Percentiles rank a stretch among this genome's conserved stretches.
Conservation (phyloP, 805 yeast species). For the Sungouiozyma ichnusensis region DNA sequence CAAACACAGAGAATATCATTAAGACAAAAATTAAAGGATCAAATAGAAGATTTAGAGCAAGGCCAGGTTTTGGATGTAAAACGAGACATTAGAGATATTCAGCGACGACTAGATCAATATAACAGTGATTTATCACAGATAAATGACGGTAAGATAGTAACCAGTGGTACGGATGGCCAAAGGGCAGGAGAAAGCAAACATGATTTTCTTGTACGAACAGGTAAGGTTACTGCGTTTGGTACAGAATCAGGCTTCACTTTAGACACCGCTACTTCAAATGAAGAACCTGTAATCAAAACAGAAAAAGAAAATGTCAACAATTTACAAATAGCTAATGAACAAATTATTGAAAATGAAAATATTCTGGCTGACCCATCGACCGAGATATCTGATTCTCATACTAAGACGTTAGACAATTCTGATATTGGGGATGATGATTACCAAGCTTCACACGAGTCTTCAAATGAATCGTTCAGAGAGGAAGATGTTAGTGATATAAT, state of each 20-base stretch:
- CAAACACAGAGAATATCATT: slow-evolving; percentile 59
- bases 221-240: slow-evolving; percentile 91
- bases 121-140: slow-evolving; percentile 5
- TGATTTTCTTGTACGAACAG: slow-evolving; percentile 78
- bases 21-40: slow-evolving; percentile 42
- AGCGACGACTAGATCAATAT: slow-evolving; percentile 33
- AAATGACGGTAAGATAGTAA: slow-evolving; percentile 9
- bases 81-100: slow-evolving; percentile 55
- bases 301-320: not conserved
- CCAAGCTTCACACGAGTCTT: slow-evolving; percentile 7
- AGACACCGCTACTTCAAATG: slow-evolving; percentile 4
- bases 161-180: slow-evolving; percentile 26
- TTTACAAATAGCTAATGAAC: slow-evolving; percentile 13
- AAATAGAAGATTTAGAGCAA: slow-evolving; percentile 40
- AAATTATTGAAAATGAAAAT: slow-evolving; percentile 13
- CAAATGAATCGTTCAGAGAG: slow-evolving; percentile 1
- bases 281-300: not conserved
- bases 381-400: slow-evolving; percentile 11
- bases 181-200: slow-evolving; percentile 67
- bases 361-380: slow-evolving; percentile 1
- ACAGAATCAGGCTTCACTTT: slow-evolving; percentile 44
- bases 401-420: slow-evolving; percentile 15
- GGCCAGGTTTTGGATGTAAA: slow-evolving; percentile 44
- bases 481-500: slow-evolving; percentile 19
- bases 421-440: slow-evolving; percentile 17